Evolutionary conservation across 2,329 filamentous ascomycete genomes (phyloP), one percentile per base, ranked within the genome.

Genomic region (Colletotrichum godetiae): DNA sequence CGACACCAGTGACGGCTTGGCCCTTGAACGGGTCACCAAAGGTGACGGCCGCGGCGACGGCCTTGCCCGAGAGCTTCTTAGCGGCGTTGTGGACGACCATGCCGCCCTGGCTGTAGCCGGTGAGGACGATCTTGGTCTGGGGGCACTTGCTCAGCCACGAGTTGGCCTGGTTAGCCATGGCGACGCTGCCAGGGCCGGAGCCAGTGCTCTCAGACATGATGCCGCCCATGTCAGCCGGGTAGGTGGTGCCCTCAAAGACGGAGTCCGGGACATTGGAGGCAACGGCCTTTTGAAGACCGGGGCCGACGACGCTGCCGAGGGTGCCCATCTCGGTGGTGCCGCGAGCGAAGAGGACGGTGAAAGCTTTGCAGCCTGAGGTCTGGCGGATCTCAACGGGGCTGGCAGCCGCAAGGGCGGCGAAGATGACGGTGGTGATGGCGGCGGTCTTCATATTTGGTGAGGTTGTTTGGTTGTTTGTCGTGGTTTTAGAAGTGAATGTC

Each of bases 321-420:
- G 88, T 89, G 52, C 88, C 88, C 1, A 74, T 55, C 78, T 90
- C 87, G 8, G 83, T 85, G 3, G 88, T 89, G 7, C 89, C 88
- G 19, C 88, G 85, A 22, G 88, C 88, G 75, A 88, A 90, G 75
- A 91, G 86, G 56, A 90, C 79, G 10, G 88, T 90, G 74, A 88
- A 83, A 33, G 81, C 77, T 56, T 84, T 85, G 79, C 86, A 88
- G 12, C 67, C 73, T 5, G 67, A 62, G 0, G 61, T 49, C 61
- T 71, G 71, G 37, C 71, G 71, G 33, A 52, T 33, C n/a, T 74
- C 71, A 22, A 75, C 62, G 22, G 71, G 71, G 66, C 46, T 60
- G 52, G 73, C 79, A 33, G 77, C 60, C 12, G 77, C 77, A 35
- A 81, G 75, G 67, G 74, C 76, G 8, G 75, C 76, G 12, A 81